These are phyloP conservation scores for Leccinum disarticulatum DNA, from an alignment of 768 basidiomycete species.

Conservation along the genomic window DNA sequence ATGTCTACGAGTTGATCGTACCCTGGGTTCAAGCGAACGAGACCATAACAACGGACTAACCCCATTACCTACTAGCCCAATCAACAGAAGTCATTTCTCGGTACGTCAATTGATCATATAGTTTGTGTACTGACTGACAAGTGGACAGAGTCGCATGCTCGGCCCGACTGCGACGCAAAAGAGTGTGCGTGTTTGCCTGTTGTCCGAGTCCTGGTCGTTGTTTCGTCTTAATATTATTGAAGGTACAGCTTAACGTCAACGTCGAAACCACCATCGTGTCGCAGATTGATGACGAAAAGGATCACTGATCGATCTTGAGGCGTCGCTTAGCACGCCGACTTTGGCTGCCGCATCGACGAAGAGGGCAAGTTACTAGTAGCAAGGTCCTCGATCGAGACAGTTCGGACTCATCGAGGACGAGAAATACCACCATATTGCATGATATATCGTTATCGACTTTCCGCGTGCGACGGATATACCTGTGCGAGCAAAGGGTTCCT, in stretches of 20 bases:
- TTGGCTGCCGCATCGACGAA: constrained; percentile 10
- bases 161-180: constrained; percentile 17
- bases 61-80: constrained; percentile 12
- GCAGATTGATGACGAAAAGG: constrained; percentile 28
- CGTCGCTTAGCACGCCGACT: constrained; percentile 7
- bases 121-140: not conserved
- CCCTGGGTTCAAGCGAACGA: constrained; percentile 27
- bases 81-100: constrained; percentile 25
- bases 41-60: constrained; percentile 16
- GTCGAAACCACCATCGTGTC: constrained; percentile 35
- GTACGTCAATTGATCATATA: constrained; percentile 7
- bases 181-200: constrained; percentile 16
- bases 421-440: constrained; percentile 15
- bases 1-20: constrained; percentile 26
- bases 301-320: constrained; percentile 24
- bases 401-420: constrained; percentile 16
- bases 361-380: constrained; percentile 6
- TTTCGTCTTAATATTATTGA: not conserved
- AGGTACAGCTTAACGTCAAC: constrained; percentile 32
- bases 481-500: not conserved
- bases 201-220: not conserved
- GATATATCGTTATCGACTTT: not conserved
- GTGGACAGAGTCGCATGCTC: constrained; percentile 26
- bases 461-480: constrained; percentile 8
- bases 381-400: constrained; percentile 18